Evolutionary conservation across 106 monocot species (phyloP), one percentile per base, ranked within the genome.

Genomic region (Ottelia alismoides): DNA sequence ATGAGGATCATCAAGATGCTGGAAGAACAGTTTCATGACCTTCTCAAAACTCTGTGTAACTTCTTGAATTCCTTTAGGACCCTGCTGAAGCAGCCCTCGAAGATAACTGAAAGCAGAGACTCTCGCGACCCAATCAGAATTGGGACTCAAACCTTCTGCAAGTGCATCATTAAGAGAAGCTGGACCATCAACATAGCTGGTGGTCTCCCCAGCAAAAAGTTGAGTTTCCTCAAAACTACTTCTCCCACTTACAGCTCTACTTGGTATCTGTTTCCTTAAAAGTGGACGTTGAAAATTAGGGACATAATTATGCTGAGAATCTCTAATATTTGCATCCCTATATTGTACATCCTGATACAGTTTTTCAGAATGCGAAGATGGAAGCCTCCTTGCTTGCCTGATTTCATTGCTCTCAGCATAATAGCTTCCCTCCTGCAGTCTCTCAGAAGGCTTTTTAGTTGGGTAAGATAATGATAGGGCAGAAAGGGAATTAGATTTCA

Each of bases 201-300:
- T 57, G 67, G 83, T 66, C 60, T 99, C 90, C 68, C 74, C 68
- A 53, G 72, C 21, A 30, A 62, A 59, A 44, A 75, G 43, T 47
- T 86, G 90, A 55, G 62, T 77, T 68, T 99, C 98, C 65, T 99
- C 98, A 80, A 90, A 80, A 65, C 85, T 99, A 58, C 56, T 76
- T 68, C 90, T 82, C 12, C 77, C 57, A 62, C 69, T 72, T 31
- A 70, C 66, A 61, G 79, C 53, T 62, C 98, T 82, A 49, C 76
- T 72, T 48, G 79, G 79, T 9, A 72, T 73, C 55, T 90, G 89
- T 27, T 90, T 99, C 53, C 98, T 76, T 40, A 98, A 47, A 57
- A 98, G 89, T 35, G 98, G 98, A 31, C 90, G 79, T 51, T 99
- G 98, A 71, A 99, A 99, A 66, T 99, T 90, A 45, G 98, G 98